Evolutionary conservation across 129 eudicot genomes (phyloP).

Genomic region (Chrysanthemum seticuspe): DNA sequence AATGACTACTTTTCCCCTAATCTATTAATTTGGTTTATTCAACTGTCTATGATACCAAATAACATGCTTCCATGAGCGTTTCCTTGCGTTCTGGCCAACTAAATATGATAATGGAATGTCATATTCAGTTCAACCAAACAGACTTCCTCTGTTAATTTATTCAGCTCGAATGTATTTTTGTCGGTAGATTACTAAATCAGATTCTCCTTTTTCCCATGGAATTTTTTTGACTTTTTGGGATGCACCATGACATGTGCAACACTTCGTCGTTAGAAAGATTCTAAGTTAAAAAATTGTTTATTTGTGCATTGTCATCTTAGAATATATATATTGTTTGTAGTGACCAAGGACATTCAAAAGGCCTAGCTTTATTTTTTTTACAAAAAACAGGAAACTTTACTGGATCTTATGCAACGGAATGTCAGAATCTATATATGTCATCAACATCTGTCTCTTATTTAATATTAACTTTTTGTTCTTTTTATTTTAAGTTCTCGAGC

Average conservation of each 20-base stretch:
- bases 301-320: slow-evolving; percentile 1
- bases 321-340: not conserved
- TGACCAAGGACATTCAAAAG: no score
- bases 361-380: no score
- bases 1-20: slow-evolving; percentile 1
- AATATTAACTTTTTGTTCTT: not conserved
- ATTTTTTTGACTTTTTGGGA: not conserved
- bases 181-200: not conserved
- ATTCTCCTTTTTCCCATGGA: not conserved
- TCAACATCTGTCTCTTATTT: not conserved
- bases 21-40: not conserved
- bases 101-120: not conserved
- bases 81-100: not conserved
- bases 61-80: not conserved
- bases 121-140: no score
- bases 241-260: slow-evolving; percentile 13
- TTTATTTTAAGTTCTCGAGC: slow-evolving; percentile 49
- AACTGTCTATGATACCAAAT: not conserved
- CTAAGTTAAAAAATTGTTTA: not conserved
- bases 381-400: no score
- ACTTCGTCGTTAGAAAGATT: not conserved
- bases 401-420: no score
- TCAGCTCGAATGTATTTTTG: not conserved
- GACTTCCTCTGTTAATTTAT: not conserved
- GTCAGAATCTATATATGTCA: not conserved